These are phyloP conservation scores for Boletus rubropictus DNA, from an alignment of 768 basidiomycete species.

Conservation along the genomic window DNA sequence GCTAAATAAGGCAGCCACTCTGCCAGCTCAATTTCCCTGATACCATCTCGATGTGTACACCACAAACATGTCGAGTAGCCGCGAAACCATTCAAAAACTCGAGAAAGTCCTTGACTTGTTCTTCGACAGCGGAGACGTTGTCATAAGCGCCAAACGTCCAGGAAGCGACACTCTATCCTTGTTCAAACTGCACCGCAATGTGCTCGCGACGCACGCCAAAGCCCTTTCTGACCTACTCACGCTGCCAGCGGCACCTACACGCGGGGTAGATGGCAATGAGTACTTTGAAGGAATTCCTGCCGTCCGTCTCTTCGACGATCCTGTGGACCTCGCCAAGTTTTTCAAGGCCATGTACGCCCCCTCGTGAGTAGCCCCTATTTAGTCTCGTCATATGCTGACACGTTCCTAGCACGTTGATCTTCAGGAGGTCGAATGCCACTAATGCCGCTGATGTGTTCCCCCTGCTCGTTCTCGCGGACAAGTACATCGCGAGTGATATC, in stretches of 20 bases:
- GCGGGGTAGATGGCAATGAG: neutral
- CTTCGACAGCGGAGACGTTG: neutral
- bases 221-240: neutral
- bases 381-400: neutral
- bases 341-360: slow-evolving; percentile 1
- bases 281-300: neutral
- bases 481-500: neutral
- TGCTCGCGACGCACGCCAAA: neutral
- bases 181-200: slow-evolving; percentile 1
- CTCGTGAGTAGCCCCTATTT: neutral
- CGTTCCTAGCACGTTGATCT: neutral
- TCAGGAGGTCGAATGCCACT: neutral
- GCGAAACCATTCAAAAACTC: neutral
- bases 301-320: neutral
- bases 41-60: neutral
- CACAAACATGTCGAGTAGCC: neutral
- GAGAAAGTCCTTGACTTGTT: neutral
- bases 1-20: neutral
- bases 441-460: neutral
- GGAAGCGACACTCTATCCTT: neutral
- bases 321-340: neutral
- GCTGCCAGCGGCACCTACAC: too few species aligned
- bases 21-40: neutral
- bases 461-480: neutral
- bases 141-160: neutral